Base-by-base conservation (phyloP, 495 filamentous ascomycete genomes). In the Penicillium egyptiacum region DNA sequence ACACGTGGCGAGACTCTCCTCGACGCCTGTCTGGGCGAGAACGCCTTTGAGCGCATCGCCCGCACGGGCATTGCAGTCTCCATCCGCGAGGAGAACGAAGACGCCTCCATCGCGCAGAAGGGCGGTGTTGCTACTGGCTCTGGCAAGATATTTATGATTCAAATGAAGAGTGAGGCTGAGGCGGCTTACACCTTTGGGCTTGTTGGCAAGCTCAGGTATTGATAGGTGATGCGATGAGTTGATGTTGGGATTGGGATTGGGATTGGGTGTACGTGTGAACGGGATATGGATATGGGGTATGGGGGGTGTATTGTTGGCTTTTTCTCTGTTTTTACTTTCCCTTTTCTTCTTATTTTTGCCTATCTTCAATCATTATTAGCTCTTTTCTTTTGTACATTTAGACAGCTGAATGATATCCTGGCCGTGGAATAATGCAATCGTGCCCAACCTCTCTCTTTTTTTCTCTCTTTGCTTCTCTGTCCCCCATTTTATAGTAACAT, bases 11-110 rank as follows among this genome's bases (percentile, higher is more conserved):
- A 86, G 39, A 77, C 88, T 12, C 66, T 96, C 57, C 75, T 98
- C 1, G 94, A 98, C 70, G 89, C 87, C 3, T 90, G 91, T 57
- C 76, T 98, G 3, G 87, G 86, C 4, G 88, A 89, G 70, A 87
- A 81, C 59, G 89, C 87, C 52, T 98, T 98, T 67, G 88, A 91
- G 65, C 79, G 89, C 8, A 78, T 96, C 28, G 92, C 88, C 0
- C 78, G 87, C 47, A 88, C 85, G 41, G 94, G 94, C 8, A 90
- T 98, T 64, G 89, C 91, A 14, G 79, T 95, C 47, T 92, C 85
- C 53, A 86, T 98, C 11, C 91, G 91, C 83, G 88, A 93, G 65
- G 89, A 94, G 65, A 79, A 86, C 40, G 78, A 85, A 22, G 89
- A 88, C 23, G 90, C 89, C 11, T 74, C 79, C 1, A 84, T 85